Evolutionary conservation across 345 rosid species (phyloP), one percentile per base, ranked within the genome.

Genomic region (Lepidium africanum): DNA sequence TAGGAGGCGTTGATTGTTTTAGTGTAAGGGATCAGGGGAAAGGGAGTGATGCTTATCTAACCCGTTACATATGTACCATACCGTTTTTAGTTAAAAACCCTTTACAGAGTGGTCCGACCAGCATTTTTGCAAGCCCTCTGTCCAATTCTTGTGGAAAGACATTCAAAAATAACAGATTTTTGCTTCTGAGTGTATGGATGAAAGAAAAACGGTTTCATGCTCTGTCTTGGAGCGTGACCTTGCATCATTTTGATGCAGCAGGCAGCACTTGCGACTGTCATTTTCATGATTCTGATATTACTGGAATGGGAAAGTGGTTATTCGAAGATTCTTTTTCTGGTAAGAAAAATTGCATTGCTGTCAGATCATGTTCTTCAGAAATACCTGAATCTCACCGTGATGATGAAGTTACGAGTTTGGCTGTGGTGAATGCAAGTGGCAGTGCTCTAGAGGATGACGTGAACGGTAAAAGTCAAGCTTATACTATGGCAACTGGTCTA

Each of bases 1-100:
- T 49, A 36, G 82, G 81, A 59, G 98, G 98, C 62, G 77, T 92
- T 48, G 96, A 92, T 80, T 87, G 88, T 81, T 88, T 90, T 81
- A 65, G 86, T n/a, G 83, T 92, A 65, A 80, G 79, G 70, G 62
- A 71, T 33, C 74, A 75, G 65, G 78, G 74, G 72, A 75, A 36
- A 57, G 81, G 62, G 57, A 74, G 55, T 55, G 76, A 65, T 46
- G 81, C 63, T 46, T 41, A 71, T 64, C 43, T 55, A 59, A 84
- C 86, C 71, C 86, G 78, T 62, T 81, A 65, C 73, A 49, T 86
- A 43, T 86, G 91, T 81, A 85, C 96, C 9, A 83, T 92, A 77
- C 91, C 98, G 38, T 76, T 82, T 61, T 75, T 65, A 10, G 78
- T 71, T 73, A 65, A 76, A 15, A 69, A 57, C 75, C 71, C 85